Evolutionary conservation across 306 rosid species (phyloP), one percentile per base, ranked within the genome.

Genomic region (Trichosanthes truncata): DNA sequence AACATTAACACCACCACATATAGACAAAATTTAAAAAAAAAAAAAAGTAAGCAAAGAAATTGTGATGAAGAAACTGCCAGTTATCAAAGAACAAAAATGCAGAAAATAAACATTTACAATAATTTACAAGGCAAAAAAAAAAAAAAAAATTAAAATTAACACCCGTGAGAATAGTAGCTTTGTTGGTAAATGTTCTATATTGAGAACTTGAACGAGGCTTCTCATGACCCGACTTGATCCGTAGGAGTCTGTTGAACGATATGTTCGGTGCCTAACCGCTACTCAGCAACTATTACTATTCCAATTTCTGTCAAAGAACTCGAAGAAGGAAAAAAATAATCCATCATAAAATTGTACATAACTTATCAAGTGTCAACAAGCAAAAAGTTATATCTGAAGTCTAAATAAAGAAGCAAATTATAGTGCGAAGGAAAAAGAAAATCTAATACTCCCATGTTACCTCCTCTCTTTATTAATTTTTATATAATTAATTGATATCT

Each of bases 91-190:
- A 31, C 17, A 10, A 38, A 29, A 29, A 29, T 18, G 49, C 61
- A 74, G 21, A 75, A 76, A 21, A 36, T 20, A 11, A 53, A 75
- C 41, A 75, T 76, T 76, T 76, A 76, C 66, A 75, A 33, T 1
- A 55, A 56, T 56, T 76, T 76, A 76, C 79, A 76, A 21, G 31
- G 35, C 4, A n/a, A 29, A 23, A n/a, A 9, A 21, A 43, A 46
- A 46, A 6, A 36, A 23, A 26, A 26, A 7, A 8, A 38, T 9
- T 17, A 33, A 1, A 48, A 46, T 25, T 1, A 45, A 29, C 43
- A 73, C 23, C 76, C 56, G 0, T 26, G 31, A 14, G 6, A 73
- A 46, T 46, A 72, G 77, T 74, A 26, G 59, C 60, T 74, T 29
- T 29, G 41, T 17, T 29, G 36, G 21, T 15, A 73, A 73, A 48